Conservation (phyloP, 305 asterid genomes). For the Solanum aculeatissimum region DNA sequence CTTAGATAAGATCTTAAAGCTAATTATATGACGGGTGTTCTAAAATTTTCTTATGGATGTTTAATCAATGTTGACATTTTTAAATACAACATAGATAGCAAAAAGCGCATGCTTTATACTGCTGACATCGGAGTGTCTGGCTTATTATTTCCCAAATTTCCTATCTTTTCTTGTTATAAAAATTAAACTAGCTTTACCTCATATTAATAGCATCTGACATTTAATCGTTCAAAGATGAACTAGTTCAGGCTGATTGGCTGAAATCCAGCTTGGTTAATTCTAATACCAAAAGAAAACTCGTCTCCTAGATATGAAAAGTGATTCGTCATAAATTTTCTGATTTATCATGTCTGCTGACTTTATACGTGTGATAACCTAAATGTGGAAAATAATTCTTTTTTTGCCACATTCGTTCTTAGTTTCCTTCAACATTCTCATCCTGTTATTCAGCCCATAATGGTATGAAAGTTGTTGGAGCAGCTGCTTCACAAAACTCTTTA, state of each 20-base stretch:
- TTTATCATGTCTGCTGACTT: neutral
- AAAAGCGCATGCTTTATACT: neutral
- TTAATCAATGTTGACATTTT: neutral
- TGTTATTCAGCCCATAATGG: neutral
- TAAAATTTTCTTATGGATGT: neutral
- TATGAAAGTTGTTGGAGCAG: neutral
- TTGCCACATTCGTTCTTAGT: neutral
- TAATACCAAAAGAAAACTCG: neutral
- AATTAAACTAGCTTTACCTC: neutral
- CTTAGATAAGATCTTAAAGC: neutral
- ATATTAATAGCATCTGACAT: neutral
- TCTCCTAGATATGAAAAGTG: neutral
- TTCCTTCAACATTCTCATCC: neutral
- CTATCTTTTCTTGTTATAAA: neutral
- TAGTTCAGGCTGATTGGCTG: neutral
- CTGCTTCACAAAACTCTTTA: neutral
- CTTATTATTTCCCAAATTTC: neutral
- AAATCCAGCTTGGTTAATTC: neutral
- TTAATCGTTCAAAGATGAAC: neutral
- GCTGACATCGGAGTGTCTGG: neutral
- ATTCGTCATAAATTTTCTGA: neutral
- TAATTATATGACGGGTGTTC: neutral
- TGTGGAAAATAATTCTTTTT: neutral
- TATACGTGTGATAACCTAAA: neutral
- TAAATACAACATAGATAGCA: neutral